Evolutionary conservation across 129 eudicot species (phyloP), one percentile per base, ranked within the genome.

Genomic region (Flaveria bidentis): DNA sequence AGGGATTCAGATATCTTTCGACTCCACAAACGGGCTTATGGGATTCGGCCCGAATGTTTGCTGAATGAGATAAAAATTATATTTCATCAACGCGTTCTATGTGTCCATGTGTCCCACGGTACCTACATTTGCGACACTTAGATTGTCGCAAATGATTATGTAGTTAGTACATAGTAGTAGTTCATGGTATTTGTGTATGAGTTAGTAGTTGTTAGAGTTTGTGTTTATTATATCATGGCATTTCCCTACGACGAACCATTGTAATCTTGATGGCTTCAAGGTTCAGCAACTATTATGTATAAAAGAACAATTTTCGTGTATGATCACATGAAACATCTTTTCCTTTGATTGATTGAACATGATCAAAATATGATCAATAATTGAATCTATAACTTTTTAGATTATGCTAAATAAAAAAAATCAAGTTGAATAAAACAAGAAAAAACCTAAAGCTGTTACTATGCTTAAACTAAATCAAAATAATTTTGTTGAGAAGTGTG

Each of bases 1-100:
- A 82, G 98, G 98, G 23, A 93, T 93, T 39, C 98, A 93, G 73
- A 88, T 90, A 9, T 88, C 98, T 10, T 74, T 84, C 52, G 97
- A 93, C 84, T 91, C 82, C 2, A 71, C 91, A 17, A 90, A 84
- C 77, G 97, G 91, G 0, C 77, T 78, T 69, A 84, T 93, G 77
- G 98, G 98, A 17, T 90, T 93, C 72, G 98, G 98, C 20, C 98
- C 98, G 18, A 90, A 88, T 47, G 83, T 90, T 13, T 93, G 97
- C 80, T 93, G 51, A 78, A 16, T 39, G 36, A 17, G 14, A 46
- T 25, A 9, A 10, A 12, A 0, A 13, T 2, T 2, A 44, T 30
- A 39, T 23, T 10, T 26, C 56, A 25, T 17, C 9, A 23, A 8
- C 6, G 7, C 26, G 16, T 41, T 25, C 10, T 15, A 44, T 45